These are phyloP conservation scores for Alnus glutinosa DNA, from an alignment of 306 rosid genomes.

Conservation along the genomic window DNA sequence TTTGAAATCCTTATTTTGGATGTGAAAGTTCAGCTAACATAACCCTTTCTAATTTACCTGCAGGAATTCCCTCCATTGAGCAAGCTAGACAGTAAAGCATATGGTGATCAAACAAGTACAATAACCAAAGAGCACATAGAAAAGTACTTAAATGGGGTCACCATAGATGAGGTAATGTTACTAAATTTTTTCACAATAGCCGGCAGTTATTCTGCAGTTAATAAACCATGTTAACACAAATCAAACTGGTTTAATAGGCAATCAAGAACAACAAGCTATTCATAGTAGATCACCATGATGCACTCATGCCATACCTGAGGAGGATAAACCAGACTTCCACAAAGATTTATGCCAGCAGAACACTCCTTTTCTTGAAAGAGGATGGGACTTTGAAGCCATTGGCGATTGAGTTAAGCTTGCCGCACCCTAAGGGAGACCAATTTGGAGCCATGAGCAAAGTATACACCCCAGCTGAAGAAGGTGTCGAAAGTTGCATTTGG, in stretches of 20 bases:
- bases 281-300: conserved; percentile 69
- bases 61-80: conserved; percentile 76
- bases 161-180: conserved; percentile 49
- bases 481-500: conserved; percentile 62
- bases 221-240: background rate
- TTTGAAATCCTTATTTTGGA: background rate
- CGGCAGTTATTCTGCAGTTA: background rate
- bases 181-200: background rate
- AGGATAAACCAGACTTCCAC: conserved; percentile 43
- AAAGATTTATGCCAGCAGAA: conserved; percentile 62
- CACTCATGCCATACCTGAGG: conserved; percentile 59
- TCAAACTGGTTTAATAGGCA: conserved; percentile 45
- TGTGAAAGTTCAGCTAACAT: background rate
- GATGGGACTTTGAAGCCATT: conserved; percentile 76
- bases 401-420: conserved; percentile 65
- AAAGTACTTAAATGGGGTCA: conserved; percentile 54
- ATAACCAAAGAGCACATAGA: conserved; percentile 48
- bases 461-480: conserved; percentile 51
- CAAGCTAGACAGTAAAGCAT: conserved; percentile 51
- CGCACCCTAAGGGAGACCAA: conserved; percentile 52
- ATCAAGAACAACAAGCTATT: conserved; percentile 48
- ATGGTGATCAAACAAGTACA: conserved; percentile 60
- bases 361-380: conserved; percentile 59
- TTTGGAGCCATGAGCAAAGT: conserved; percentile 53
- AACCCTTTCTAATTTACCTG: conserved; percentile 6